Percentiles rank a stretch among this genome's conserved stretches.
Evolutionary conservation across 1,284 basidiomycete species (phyloP).

Genomic region (Ustilago nuda): DNA sequence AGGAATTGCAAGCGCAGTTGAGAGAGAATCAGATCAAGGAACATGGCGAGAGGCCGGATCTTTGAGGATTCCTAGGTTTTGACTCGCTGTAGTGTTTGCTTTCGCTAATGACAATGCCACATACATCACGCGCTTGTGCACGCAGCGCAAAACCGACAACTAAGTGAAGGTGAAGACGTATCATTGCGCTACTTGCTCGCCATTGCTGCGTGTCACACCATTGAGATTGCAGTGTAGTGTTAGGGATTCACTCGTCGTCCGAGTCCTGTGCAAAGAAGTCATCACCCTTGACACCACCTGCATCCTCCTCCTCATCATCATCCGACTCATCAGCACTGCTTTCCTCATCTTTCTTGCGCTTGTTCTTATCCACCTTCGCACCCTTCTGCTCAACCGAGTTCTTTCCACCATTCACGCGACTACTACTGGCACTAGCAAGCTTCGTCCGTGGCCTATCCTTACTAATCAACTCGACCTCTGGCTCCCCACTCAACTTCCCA

Average conservation of each 20-base stretch:
- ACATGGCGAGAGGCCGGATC: slow-evolving; percentile 16
- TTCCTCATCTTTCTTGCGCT: slow-evolving; percentile 30
- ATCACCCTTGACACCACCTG: slow-evolving; percentile 39
- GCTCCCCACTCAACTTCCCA: slow-evolving; percentile 42
- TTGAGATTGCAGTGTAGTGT: neutral
- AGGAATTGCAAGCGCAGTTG: slow-evolving; percentile 35
- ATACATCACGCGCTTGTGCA: neutral
- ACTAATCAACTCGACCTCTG: slow-evolving; percentile 51
- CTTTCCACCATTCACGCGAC: slow-evolving; percentile 8
- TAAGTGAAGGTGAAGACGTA: neutral
- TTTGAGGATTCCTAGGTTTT: neutral
- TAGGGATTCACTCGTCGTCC: slow-evolving; percentile 20
- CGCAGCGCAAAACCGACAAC: too few species aligned
- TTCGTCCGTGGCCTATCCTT: slow-evolving; percentile 26
- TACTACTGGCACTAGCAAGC: slow-evolving; percentile 8
- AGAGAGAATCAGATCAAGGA: slow-evolving; percentile 40
- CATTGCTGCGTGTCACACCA: neutral
- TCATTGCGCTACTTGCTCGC: neutral
- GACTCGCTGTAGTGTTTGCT: neutral
- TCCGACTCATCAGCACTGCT: slow-evolving; percentile 16
- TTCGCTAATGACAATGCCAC: neutral
- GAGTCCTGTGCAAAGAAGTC: slow-evolving; percentile 56
- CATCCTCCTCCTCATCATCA: slow-evolving; percentile 3
- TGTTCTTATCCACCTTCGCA: slow-evolving; percentile 27
- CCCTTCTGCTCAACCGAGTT: slow-evolving; percentile 23